Base-by-base conservation (phyloP, 495 filamentous ascomycete genomes). In the Hyaloscypha hepaticicola region DNA sequence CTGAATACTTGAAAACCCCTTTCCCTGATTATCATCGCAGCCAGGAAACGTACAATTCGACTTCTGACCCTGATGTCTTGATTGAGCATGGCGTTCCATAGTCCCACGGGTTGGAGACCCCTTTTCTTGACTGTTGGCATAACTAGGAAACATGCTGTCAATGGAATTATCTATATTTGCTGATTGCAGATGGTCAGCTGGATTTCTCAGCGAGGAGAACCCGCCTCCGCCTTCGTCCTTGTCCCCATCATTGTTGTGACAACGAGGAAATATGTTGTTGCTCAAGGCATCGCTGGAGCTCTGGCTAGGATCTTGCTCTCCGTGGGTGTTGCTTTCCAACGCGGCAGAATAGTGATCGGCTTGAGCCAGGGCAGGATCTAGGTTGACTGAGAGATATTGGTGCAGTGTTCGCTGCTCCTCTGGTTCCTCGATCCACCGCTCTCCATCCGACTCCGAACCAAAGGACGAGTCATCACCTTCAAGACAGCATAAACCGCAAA, bases 401-500 rank as follows among this genome's bases (percentile, higher is more conserved):
- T 6, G 21, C 21, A 9, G 14, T 52, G 50, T 52, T 52, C 6
- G 50, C 50, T 52, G 50, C 14, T 52, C 50, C 50, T 52, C 50
- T 52, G 50, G 50, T 52, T 52, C 50, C 50, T 52, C 50, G 14
- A 27, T 52, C 50, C 50, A 52, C 50, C 50, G 50, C 50, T 52
- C 50, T 24, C 14, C n/a, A 52, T 52, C 50, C 50, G 50, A 52
- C 14, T 52, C 14, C 14, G 50, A 52, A 52, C 7, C 4, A 16
- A 16, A 25, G 14, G 50, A 25, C 26, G 21, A 24, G 4, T 52
- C 50, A 16, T 24, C 21, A 52, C 14, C 50, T 52, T 25, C 50
- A 52, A 25, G 22, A 52, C 50, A 52, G 50, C 50, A 52, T 52
- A 52, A 52, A 16, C 50, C 50, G 21, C 50, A 52, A 52, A 52